These are phyloP conservation scores for Cucurbita maxima DNA, from an alignment of 306 rosid genomes.

Conservation along the genomic window DNA sequence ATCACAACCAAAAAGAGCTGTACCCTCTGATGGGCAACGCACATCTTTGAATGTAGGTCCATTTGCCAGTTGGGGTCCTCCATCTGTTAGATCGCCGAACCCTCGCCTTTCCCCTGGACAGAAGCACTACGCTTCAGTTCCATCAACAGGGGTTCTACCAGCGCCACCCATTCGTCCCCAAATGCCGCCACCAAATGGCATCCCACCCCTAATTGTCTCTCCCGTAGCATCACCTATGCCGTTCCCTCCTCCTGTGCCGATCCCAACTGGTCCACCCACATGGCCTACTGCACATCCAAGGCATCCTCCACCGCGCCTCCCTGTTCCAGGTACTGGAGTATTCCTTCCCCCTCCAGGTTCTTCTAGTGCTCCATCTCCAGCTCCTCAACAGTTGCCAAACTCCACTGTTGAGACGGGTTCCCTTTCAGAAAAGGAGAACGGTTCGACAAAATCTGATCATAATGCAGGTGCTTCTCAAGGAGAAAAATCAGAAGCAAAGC, in stretches of 20 bases:
- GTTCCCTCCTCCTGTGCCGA: conserved; percentile 53
- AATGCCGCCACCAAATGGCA: conserved; percentile 48
- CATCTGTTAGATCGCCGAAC: conserved; percentile 54
- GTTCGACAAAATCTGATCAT: conserved; percentile 23
- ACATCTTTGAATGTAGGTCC: conserved; percentile 21
- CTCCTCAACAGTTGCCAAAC: conserved; percentile 22
- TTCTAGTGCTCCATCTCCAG: conserved; percentile 32
- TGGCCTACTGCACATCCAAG: conserved; percentile 65
- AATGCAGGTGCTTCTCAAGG: conserved; percentile 23
- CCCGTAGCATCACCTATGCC: conserved; percentile 47
- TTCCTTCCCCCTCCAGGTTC: conserved; percentile 92
- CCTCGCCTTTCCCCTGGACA: conserved; percentile 50
- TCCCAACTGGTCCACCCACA: conserved; percentile 47
- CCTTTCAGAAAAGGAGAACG: conserved; percentile 36
- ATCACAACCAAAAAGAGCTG: conserved; percentile 43
- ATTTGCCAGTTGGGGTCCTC: conserved; percentile 51
- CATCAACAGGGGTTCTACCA: conserved; percentile 49
- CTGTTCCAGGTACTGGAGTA: conserved; percentile 80
- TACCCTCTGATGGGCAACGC: conserved; percentile 41
- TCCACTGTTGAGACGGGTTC: conserved; percentile 27
- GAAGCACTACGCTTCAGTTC: conserved; percentile 41
- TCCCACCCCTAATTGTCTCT: conserved; percentile 52
- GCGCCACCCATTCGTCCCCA: conserved; percentile 49
- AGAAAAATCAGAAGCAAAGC: conserved; percentile 27
- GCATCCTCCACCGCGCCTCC: conserved; percentile 71